These are phyloP conservation scores for Calonectria honghensis DNA, from an alignment of 2,329 filamentous ascomycete genomes.

Conservation along the genomic window DNA sequence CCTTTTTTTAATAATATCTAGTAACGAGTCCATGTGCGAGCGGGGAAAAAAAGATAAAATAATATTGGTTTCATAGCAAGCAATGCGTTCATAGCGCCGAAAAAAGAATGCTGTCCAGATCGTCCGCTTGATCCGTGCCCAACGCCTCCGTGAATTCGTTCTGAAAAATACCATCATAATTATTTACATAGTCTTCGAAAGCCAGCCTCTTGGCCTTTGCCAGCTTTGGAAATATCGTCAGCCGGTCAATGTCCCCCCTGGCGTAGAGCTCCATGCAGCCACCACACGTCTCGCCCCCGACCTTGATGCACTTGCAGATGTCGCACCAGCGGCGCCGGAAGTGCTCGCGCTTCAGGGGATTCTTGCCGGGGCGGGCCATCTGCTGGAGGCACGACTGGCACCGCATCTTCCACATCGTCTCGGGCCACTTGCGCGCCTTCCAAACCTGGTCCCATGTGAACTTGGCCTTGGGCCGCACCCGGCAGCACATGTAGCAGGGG, in stretches of 20 bases:
- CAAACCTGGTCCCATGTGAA: slow-evolving; percentile 36
- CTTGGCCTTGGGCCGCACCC: slow-evolving; percentile 18
- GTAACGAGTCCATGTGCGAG: background rate
- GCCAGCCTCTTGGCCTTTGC: background rate
- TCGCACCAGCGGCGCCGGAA: slow-evolving; percentile 41
- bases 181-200: slow-evolving; percentile 27
- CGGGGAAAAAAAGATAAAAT: background rate
- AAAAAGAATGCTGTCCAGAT: no score
- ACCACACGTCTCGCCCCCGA: slow-evolving; percentile 36
- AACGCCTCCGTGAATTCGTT: background rate
- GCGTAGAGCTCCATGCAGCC: slow-evolving; percentile 47
- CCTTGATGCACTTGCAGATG: slow-evolving; percentile 44
- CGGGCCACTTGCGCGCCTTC: background rate
- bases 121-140: background rate
- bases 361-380: slow-evolving; percentile 29
- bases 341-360: slow-evolving; percentile 35
- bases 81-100: no score
- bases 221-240: slow-evolving; percentile 16
- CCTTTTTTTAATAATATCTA: slow-evolving; percentile 7
- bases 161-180: slow-evolving; percentile 37
- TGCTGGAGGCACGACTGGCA: slow-evolving; percentile 39
- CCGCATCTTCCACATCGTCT: slow-evolving; percentile 44
- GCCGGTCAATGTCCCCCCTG: slow-evolving; percentile 34
- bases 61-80: background rate
- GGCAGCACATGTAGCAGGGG: slow-evolving; percentile 48